Evolutionary conservation across 257 asterid species (phyloP), one percentile per base, ranked within the genome.

Genomic region (Echites panduratus): DNA sequence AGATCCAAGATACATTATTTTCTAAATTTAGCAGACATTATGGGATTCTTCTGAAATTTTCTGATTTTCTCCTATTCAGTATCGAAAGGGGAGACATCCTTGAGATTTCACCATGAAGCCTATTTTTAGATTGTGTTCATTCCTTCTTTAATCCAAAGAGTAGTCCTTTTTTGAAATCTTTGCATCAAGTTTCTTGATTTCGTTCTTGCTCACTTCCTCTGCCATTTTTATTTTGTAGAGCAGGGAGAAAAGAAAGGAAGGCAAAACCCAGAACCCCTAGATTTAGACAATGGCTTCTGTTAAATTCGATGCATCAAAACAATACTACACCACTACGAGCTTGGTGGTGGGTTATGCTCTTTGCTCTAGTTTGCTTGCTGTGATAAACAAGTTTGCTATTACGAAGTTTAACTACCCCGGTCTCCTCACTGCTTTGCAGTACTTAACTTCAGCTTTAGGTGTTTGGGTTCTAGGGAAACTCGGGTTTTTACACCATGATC

Each of bases 341-440:
- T 83, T 91, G 62, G 91, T 94, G 50, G 71, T 92, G 9, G 99
- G 98, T n/a, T 94, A 94, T 70, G 99, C 98, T 20, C 84, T 94
- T 70, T 92, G 98, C 70, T 94, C 98, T 35, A 94, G 99, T 80
- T 85, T 94, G 73, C 97, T 92, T 5, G 95, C 98, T 4, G 96
- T 94, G 54, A 94, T 92, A 74, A 91, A 94, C 86, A 94, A 91
- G 76, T 90, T 94, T 66, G 97, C 97, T 72, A 92, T 94, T 22
- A 90, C 98, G 78, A 89, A 87, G 61, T 94, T 94, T 68, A 90
- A 90, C 72, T 95, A 88, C 85, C 98, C 99, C 0, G 98, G 97
- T 50, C 84, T 92, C 19, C 96, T 95, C 77, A 92, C 98, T 40
- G 95, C 96, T 38, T 85, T 95, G 35, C 99, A 95, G 84, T 95